phyloP scores from a whole-genome alignment of 768 basidiomycete species.

The Porpolomopsis calyptriformis region DNA sequence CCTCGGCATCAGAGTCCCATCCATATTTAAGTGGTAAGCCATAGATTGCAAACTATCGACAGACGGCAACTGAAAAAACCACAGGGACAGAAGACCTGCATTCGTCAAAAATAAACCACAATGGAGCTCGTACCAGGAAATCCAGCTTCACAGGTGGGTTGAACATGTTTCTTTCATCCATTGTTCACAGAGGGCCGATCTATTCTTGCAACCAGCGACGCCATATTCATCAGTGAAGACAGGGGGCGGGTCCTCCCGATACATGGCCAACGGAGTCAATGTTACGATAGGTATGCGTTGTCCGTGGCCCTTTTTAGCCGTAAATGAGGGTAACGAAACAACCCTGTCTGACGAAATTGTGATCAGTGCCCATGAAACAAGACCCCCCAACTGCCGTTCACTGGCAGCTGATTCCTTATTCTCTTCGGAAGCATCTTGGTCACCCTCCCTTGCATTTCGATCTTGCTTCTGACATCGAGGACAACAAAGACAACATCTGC shows the following conservation, averaged over 20 bases:
- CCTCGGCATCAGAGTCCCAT: not conserved
- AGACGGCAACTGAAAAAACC: too few species aligned
- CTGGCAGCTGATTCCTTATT: slow-evolving; percentile 39
- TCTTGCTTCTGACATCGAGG: slow-evolving; percentile 32
- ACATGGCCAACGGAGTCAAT: slow-evolving; percentile 1
- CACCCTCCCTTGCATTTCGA: slow-evolving; percentile 39
- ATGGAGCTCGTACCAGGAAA: not conserved
- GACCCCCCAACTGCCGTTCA: slow-evolving; percentile 23
- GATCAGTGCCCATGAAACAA: slow-evolving; percentile 9
- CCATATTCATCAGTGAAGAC: not conserved
- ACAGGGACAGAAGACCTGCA: not conserved
- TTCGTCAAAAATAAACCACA: not conserved
- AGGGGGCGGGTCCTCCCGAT: not conserved
- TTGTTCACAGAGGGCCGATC: not conserved
- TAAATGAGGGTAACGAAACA: not conserved
- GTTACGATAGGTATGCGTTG: not conserved
- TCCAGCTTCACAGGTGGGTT: slow-evolving; percentile 1
- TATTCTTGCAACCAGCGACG: not conserved
- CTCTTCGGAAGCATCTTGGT: slow-evolving; percentile 21
- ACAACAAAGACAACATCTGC: slow-evolving; percentile 11
- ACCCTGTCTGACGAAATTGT: too few species aligned
- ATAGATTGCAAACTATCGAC: not conserved
- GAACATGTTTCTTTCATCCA: not conserved
- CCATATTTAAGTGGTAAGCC: not conserved
- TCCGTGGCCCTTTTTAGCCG: not conserved